Base-by-base conservation (phyloP, 345 rosid species). In the Combretum micranthum region DNA sequence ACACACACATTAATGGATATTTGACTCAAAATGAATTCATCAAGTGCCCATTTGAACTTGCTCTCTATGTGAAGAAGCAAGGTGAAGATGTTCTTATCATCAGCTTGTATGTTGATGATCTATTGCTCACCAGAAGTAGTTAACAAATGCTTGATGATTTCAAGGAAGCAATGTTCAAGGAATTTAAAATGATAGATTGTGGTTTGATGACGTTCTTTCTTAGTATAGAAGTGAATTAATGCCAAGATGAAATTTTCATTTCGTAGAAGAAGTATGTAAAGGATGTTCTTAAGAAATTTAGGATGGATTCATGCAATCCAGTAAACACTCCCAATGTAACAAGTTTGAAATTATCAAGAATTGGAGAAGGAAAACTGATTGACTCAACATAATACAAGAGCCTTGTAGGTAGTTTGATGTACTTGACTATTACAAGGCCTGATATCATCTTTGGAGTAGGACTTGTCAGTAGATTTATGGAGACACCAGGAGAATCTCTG, bases 401-500 rank as follows among this genome's bases (percentile, higher is more conserved):
- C 18, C 47, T 63, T 13, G 55, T 63, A 4, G n/a, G n/a, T n/a
- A n/a, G n/a, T n/a, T n/a, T n/a, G n/a, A n/a, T n/a, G n/a, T n/a
- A n/a, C n/a, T n/a, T n/a, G n/a, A n/a, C n/a, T n/a, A n/a, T n/a
- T n/a, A n/a, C n/a, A n/a, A n/a, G n/a, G n/a, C n/a, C n/a, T n/a
- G n/a, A n/a, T n/a, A n/a, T n/a, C n/a, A n/a, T n/a, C n/a, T n/a
- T 16, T 37, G 22, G 26, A 63, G 45, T 44, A 44, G 55, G 46
- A 25, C 10, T 53, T 44, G 25, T 44, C 32, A 7, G 46, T 15
- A 8, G 47, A 63, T 50, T 25, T 25, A 25, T 25, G 26, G 26
- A 25, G 20, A 53, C 4, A 43, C 55, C 7, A 26, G 53, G 22
- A 63, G 47, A 45, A 53, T 63, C 37, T 53, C 53, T 63, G 53